Evolutionary conservation across 139 green algal species (phyloP).

Genomic region (Asterochloris sp.): DNA sequence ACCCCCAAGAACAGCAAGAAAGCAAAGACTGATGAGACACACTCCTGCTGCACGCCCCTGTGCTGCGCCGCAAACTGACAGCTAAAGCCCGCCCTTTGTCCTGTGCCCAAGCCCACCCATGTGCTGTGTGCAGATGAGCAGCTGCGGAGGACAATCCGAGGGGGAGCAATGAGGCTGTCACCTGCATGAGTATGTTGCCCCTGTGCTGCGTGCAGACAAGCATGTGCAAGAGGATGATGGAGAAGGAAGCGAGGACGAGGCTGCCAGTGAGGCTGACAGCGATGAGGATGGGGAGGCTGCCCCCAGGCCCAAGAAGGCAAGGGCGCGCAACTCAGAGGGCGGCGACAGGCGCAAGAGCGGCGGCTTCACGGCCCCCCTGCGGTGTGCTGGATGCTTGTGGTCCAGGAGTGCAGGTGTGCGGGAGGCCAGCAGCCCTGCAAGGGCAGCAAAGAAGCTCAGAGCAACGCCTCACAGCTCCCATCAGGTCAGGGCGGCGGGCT

Average conservation of each 20-base stretch:
- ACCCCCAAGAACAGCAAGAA: too few species aligned
- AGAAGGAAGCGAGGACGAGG: background rate
- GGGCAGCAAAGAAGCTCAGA: too few species aligned
- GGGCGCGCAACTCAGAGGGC: background rate
- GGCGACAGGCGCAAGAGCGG: conserved; percentile 2
- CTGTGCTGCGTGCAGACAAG: background rate
- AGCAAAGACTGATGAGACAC: background rate
- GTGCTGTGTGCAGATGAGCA: background rate
- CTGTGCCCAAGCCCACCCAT: background rate
- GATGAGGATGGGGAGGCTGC: background rate
- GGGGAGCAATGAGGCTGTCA: background rate
- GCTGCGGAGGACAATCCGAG: too few species aligned
- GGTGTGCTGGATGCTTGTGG: too few species aligned
- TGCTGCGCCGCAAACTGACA: background rate
- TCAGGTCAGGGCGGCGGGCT: too few species aligned
- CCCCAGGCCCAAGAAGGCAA: conserved; percentile 6
- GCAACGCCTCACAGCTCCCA: too few species aligned
- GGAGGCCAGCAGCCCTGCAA: too few species aligned
- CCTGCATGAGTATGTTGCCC: too few species aligned
- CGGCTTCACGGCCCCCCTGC: too few species aligned
- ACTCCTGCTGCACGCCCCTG: background rate
- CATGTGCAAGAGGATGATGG: background rate
- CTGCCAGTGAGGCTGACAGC: background rate
- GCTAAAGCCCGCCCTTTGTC: background rate
- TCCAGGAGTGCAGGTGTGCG: too few species aligned